These are phyloP conservation scores for Hydnomerulius pinastri DNA, from an alignment of 768 basidiomycete genomes.

Conservation along the genomic window DNA sequence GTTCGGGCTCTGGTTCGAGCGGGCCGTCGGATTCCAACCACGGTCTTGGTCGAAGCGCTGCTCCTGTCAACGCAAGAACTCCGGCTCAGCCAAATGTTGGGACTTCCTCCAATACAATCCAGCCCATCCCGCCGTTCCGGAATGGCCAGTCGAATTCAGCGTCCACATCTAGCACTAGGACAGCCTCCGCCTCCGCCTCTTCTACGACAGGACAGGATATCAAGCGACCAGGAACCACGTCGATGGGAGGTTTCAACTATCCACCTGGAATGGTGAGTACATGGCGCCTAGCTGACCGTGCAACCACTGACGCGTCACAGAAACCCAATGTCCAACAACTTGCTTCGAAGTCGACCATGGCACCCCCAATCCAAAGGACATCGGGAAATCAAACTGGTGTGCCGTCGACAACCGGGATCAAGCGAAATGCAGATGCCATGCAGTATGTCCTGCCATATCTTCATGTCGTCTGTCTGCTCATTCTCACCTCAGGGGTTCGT, in stretches of 20 bases:
- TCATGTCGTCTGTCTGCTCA: background rate
- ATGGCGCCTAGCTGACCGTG: background rate
- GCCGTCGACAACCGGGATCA: constrained; percentile 20
- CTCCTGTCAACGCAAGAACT: background rate
- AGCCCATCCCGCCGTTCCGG: background rate
- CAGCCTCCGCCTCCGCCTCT: background rate
- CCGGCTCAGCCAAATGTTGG: background rate
- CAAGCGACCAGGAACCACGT: constrained; percentile 13
- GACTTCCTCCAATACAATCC: background rate
- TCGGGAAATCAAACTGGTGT: constrained; percentile 8
- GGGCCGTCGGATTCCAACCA: background rate
- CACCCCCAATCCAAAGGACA: constrained; percentile 10
- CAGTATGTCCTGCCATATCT: constrained; percentile 25
- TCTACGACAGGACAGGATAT: background rate
- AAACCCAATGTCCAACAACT: constrained; percentile 9
- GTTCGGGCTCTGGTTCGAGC: constrained; percentile 1
- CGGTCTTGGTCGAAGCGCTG: background rate
- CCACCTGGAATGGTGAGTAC: constrained; percentile 46
- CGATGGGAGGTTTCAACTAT: constrained; percentile 53
- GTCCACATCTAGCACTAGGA: background rate
- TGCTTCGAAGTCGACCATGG: constrained; percentile 1
- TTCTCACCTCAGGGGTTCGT: constrained; percentile 18
- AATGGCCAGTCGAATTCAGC: background rate
- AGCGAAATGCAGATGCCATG: constrained; percentile 37
- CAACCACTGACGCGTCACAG: constrained; percentile 5